phyloP scores from a whole-genome alignment of 2,329 filamentous ascomycete genomes.

The Venturia nashicola region DNA sequence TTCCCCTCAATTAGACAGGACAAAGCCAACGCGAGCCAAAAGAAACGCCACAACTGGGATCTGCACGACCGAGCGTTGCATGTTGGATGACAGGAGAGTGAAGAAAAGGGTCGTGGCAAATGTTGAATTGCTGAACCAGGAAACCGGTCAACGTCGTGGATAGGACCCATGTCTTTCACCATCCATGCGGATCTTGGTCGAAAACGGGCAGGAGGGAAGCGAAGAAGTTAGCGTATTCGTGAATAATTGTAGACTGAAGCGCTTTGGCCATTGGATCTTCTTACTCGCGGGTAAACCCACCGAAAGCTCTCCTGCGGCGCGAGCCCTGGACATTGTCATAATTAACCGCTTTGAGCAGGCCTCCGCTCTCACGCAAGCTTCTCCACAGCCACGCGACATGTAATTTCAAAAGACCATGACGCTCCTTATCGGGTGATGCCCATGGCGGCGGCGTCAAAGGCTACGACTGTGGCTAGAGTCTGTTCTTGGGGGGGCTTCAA shows the following conservation, averaged over 20 bases:
- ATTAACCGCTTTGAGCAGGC: constrained; percentile 3
- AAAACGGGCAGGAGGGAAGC: constrained; percentile 3
- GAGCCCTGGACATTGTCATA: not conserved
- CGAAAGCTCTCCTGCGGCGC: not conserved
- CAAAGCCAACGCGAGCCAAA: constrained; percentile 3
- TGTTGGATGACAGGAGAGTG: constrained; percentile 2
- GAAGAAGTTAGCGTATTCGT: constrained; percentile 1
- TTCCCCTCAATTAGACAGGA: not conserved
- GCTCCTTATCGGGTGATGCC: not conserved
- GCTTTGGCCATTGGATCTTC: not conserved
- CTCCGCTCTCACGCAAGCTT: constrained; percentile 2
- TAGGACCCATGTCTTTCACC: constrained; percentile 1
- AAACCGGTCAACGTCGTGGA: constrained; percentile 4
- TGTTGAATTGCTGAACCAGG: not conserved
- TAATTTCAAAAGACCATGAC: not conserved
- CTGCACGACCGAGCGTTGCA: constrained; percentile 1
- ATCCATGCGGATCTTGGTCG: constrained; percentile 1
- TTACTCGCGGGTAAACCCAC: not conserved
- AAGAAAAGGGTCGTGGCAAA: constrained; percentile 4
- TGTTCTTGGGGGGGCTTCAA: not conserved
- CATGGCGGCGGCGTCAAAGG: not conserved
- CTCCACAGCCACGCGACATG: constrained; percentile 4
- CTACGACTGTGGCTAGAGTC: not conserved
- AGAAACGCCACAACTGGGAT: constrained; percentile 1
- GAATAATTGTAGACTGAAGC: constrained; percentile 1